Base-by-base conservation (phyloP, 2,329 filamentous ascomycete genomes). In the Ophiostoma ulmi region DNA sequence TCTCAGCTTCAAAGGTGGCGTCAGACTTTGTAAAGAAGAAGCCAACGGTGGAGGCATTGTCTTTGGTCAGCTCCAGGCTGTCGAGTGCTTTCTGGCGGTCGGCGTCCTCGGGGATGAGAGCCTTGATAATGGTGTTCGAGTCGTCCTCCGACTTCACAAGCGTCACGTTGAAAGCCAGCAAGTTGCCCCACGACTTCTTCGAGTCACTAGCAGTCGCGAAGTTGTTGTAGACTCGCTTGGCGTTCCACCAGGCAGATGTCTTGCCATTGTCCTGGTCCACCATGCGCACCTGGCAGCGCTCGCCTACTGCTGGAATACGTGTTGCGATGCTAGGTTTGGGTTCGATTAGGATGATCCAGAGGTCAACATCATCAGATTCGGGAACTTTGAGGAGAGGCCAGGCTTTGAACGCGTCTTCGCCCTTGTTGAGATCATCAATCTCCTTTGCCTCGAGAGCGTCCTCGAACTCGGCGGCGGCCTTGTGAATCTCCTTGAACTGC, bases 391-490 rank as follows among this genome's bases (percentile, higher is more conserved):
- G 4, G 1, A 75, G 41, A 5, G 72, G 52, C 75, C 75, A 76
- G 1, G 72, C 74, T 2, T 69, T 68, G 71, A 73, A 73, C 0
- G 52, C 22, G 11, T 41, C 65, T 0, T 79, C 74, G 20, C 75
- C 74, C 38, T 76, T 77, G 75, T 82, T 82, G 76, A 80, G 79
- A 14, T 75, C 73, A 3, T 76, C 75, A 0, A 79, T 73, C 10
- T 78, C 78, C 36, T 78, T 73, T 26, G 39, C 17, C 31, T 75
- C 74, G 0, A 72, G n/a, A 0, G 65, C 63, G 4, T 74, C 69
- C 13, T 76, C 75, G 13, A 67, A 73, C 35, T 73, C 69, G 10
- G 72, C 69, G 0, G 72, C 75, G 1, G 70, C 36, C 38, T 72
- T 69, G 63, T 74, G 73, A 3, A 74, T 48, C 0, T 22, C 10